Base-by-base conservation (phyloP, 1,284 basidiomycete genomes). In the Microbotryomycetes sp. region DNA sequence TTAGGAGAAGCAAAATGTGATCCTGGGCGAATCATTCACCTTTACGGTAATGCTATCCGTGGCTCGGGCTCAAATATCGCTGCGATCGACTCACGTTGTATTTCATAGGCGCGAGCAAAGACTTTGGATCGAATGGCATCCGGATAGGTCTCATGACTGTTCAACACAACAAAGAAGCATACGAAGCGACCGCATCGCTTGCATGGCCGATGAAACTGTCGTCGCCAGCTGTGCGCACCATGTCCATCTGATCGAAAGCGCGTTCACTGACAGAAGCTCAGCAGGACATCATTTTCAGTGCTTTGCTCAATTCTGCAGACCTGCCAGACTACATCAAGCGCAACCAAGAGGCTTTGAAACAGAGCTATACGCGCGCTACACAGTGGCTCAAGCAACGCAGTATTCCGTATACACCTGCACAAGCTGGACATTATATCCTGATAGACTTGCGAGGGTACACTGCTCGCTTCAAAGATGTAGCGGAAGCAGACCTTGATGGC, bases 91-190 rank as follows among this genome's bases (percentile, higher is more conserved):
- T n/a, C n/a, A n/a, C n/a, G n/a, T n/a, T n/a, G n/a, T 41, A 11
- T 41, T 9, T 41, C 35, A 41, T 18, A 41, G 35, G 76, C 6
- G 76, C 76, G 75, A 73, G 71, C 64, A 78, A 78, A 64, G 77
- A 79, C 63, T 79, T 78, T 60, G 78, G 77, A 61, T 71, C 75
- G 29, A 79, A 79, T 66, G 78, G 78, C 2, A 69, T 68, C n/a
- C 73, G 76, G 1, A 66, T 77, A 29, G 78, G 77, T 16, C 69
- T 74, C 5, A 68, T 78, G 4, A 71, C 78, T 48, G 72, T 72
- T 3, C 77, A 77, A 56, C 66, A 75, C 63, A 78, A 78, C 69
- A 72, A 73, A 2, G 61, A 73, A 15, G 59, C 78, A 13, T 69
- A 78, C 13, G 27, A 28, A 0, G 62, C 57, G 2, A 23, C 64